phyloP scores from a whole-genome alignment of 129 eudicot species.

The Saposhnikovia divaricata region DNA sequence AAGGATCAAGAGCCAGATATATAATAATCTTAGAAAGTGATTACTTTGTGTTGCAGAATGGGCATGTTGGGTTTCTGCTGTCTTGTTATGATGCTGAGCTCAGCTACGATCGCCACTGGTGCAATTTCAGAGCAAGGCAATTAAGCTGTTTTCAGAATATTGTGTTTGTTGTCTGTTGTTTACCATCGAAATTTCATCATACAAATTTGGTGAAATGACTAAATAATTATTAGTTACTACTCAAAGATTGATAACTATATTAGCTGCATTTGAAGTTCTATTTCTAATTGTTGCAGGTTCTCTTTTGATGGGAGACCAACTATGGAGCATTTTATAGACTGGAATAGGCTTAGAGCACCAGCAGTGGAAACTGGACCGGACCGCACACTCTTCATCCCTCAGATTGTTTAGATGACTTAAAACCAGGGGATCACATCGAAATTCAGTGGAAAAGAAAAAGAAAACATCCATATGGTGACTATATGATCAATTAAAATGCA shows the following conservation, averaged over 20 bases:
- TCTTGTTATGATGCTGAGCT: conserved; percentile 92
- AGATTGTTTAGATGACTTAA: conserved; percentile 53
- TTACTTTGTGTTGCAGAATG: conserved; percentile 60
- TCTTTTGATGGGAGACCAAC: conserved; percentile 44
- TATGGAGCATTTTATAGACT: conserved; percentile 63
- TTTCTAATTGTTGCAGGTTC: conserved; percentile 31
- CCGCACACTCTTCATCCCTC: conserved; percentile 55
- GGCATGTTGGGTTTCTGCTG: conserved; percentile 80
- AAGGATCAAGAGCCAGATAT: not conserved
- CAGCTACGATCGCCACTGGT: conserved; percentile 51
- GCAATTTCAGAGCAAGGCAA: conserved; percentile 80
- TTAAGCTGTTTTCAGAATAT: not conserved
- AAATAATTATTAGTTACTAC: not conserved
- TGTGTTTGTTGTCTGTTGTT: not conserved
- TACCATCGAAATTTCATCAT: not conserved
- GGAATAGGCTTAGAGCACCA: conserved; percentile 81
- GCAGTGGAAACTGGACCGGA: conserved; percentile 46
- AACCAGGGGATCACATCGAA: conserved; percentile 79
- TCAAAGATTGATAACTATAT: not conserved
- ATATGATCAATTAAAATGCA: not conserved
- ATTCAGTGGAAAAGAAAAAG: conserved; percentile 78
- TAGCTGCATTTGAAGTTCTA: not conserved
- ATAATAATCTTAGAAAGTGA: conserved; percentile 4
- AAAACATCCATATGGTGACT: conserved; percentile 60
- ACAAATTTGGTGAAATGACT: not conserved